Percentiles rank a stretch among this genome's conserved stretches.
Evolutionary conservation across 306 rosid genomes (phyloP).

Genomic region (Prosopis cineraria): DNA sequence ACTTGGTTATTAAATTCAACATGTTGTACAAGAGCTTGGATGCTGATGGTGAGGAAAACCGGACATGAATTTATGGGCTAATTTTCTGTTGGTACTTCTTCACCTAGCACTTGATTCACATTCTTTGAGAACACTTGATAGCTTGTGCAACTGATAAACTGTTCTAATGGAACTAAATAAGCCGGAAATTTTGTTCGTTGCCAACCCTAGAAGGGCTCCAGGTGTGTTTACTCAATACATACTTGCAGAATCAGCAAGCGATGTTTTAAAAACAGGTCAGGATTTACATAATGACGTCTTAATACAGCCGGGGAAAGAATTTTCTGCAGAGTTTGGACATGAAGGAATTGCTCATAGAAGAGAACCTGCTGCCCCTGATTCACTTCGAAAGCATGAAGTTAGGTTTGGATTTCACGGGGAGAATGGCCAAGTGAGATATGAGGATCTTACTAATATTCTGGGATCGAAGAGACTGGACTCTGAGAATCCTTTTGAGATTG

Average conservation of each 20-base stretch:
- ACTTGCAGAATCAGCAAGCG: conserved; percentile 34
- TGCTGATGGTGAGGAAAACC: conserved; percentile 22
- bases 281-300: conserved; percentile 41
- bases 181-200: conserved; percentile 43
- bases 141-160: conserved; percentile 32
- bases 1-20: conserved; percentile 12
- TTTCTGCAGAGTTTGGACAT: conserved; percentile 43
- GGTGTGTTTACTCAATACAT: conserved; percentile 42
- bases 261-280: conserved; percentile 40
- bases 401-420: conserved; percentile 39
- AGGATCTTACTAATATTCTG: conserved; percentile 54
- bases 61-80: conserved; percentile 33
- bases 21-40: conserved; percentile 21
- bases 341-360: conserved; percentile 46
- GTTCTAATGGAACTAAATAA: conserved; percentile 50
- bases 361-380: conserved; percentile 39
- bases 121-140: conserved; percentile 34
- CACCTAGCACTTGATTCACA: conserved; percentile 20
- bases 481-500: conserved; percentile 55
- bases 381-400: conserved; percentile 34
- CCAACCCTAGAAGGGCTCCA: conserved; percentile 42
- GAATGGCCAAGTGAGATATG: conserved; percentile 50
- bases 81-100: conserved; percentile 6
- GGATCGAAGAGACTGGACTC: conserved; percentile 68
- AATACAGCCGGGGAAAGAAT: conserved; percentile 42